These are phyloP conservation scores for Naganishia liquefaciens DNA, from an alignment of 1,284 basidiomycete species.

Conservation along the genomic window DNA sequence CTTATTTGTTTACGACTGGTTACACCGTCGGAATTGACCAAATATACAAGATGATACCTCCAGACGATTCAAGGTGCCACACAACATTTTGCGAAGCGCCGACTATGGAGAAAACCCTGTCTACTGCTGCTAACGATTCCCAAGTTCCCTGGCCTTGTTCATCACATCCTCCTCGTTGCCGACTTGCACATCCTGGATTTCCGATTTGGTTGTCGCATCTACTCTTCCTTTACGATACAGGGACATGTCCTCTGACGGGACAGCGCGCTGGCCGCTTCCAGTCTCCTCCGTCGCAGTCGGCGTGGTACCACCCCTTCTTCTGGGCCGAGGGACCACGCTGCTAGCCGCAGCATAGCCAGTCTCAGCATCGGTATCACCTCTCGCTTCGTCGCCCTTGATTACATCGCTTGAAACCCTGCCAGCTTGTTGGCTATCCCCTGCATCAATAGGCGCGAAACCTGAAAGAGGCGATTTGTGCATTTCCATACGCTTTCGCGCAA, in stretches of 20 bases:
- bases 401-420: slow-evolving; percentile 28
- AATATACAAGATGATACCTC: too few relatives aligned
- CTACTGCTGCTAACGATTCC: background rate
- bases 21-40: too few relatives aligned
- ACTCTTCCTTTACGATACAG: slow-evolving; percentile 20
- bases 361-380: slow-evolving; percentile 26
- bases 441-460: slow-evolving; percentile 27
- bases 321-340: slow-evolving; percentile 23
- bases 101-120: too few relatives aligned
- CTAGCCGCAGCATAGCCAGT: slow-evolving; percentile 14
- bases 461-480: slow-evolving; percentile 28
- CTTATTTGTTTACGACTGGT: too few relatives aligned
- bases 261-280: background rate
- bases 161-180: slow-evolving; percentile 19
- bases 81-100: too few relatives aligned
- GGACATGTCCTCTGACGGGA: background rate
- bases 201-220: slow-evolving; percentile 19
- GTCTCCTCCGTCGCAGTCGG: slow-evolving; percentile 5
- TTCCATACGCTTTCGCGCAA: slow-evolving; percentile 25
- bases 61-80: too few relatives aligned
- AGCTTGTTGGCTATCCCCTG: slow-evolving; percentile 17
- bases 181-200: slow-evolving; percentile 28
- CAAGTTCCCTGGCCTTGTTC: slow-evolving; percentile 26
- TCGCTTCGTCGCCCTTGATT: slow-evolving; percentile 26
- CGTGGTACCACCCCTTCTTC: slow-evolving; percentile 12